Evolutionary conservation across 768 basidiomycete species (phyloP).

Genomic region (Amanita muscaria): DNA sequence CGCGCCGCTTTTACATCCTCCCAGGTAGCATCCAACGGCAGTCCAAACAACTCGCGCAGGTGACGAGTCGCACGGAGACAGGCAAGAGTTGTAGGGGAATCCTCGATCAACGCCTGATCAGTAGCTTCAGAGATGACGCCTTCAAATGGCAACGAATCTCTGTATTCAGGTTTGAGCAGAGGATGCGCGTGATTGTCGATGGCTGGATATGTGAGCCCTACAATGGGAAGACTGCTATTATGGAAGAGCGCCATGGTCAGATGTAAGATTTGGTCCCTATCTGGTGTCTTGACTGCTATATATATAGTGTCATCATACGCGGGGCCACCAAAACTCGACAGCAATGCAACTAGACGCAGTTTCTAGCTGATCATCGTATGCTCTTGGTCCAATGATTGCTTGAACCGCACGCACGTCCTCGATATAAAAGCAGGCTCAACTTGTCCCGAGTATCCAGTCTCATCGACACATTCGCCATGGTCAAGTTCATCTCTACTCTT

Average conservation of each 20-base stretch:
- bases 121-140: constrained; percentile 58
- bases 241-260: background rate
- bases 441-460: background rate
- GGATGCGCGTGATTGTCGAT: constrained; percentile 82
- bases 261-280: background rate
- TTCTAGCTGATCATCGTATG: too few relatives aligned
- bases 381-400: too few relatives aligned
- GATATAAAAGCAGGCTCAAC: background rate
- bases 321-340: too few relatives aligned
- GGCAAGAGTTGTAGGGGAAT: constrained; percentile 49
- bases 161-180: constrained; percentile 39
- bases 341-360: too few relatives aligned
- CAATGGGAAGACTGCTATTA: constrained; percentile 15
- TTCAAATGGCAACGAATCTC: constrained; percentile 47
- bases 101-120: constrained; percentile 39
- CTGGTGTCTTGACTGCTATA: too few relatives aligned
- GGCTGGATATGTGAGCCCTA: constrained; percentile 35
- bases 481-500: constrained; percentile 4
- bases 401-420: too few relatives aligned
- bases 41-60: constrained; percentile 40
- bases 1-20: constrained; percentile 46
- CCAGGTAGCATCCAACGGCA: constrained; percentile 41
- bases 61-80: constrained; percentile 49
- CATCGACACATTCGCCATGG: background rate
- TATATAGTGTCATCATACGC: too few relatives aligned